Conservation (phyloP, 495 filamentous ascomycete genomes). For the Neurospora sp. region DNA sequence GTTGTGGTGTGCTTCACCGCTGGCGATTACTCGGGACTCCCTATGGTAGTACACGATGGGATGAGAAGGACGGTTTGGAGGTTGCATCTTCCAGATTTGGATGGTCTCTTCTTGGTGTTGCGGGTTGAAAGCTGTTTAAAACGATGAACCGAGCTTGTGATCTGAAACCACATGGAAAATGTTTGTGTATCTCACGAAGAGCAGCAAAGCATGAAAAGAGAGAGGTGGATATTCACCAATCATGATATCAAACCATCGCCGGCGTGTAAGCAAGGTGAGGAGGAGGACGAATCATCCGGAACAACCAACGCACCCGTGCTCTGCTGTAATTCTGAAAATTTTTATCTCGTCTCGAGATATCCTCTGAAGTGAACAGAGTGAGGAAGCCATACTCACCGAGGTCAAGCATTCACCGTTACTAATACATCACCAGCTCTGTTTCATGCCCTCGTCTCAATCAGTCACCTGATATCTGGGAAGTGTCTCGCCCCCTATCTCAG, state of each 20-base stretch:
- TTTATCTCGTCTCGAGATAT: neutral
- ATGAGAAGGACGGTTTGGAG: neutral
- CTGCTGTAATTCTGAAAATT: neutral
- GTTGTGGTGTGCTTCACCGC: neutral
- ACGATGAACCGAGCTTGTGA: neutral
- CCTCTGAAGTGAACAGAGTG: neutral
- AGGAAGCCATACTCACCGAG: neutral
- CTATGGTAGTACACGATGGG: neutral
- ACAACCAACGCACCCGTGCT: neutral
- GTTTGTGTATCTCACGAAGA: neutral
- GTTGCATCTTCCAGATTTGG: neutral
- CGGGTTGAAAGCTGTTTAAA: neutral
- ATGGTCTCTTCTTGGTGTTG: neutral
- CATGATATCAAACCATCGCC: neutral
- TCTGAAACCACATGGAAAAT: neutral
- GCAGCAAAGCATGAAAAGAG: neutral
- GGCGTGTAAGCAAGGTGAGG: neutral
- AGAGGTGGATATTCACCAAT: neutral
- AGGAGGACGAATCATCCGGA: neutral
- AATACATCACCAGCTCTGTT: neutral
- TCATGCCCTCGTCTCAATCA: neutral
- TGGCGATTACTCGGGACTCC: neutral
- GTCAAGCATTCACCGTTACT: neutral
- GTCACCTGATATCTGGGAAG: neutral
- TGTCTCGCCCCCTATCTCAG: neutral